Conservation (phyloP, 2,329 filamentous ascomycete genomes). For the Aspergillus glaucus region DNA sequence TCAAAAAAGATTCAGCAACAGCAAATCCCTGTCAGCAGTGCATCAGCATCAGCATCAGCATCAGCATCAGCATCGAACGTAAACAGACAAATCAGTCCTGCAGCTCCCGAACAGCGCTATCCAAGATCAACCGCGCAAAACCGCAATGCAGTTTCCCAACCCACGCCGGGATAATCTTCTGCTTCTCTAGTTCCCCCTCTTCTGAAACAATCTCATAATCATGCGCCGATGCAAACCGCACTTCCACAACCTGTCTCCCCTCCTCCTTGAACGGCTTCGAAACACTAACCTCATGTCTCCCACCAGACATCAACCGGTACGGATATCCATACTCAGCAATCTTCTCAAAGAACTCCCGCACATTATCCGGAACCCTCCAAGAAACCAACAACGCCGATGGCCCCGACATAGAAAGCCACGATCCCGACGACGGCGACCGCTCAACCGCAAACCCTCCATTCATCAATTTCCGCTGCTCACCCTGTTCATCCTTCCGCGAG, state of each 20-base stretch:
- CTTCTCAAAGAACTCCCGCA: constrained; percentile 19
- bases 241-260: constrained; percentile 15
- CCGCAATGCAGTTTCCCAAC: constrained; percentile 16
- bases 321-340: constrained; percentile 24
- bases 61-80: no score
- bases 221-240: constrained; percentile 22
- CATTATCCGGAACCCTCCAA: constrained; percentile 13
- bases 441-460: constrained; percentile 16
- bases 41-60: no score
- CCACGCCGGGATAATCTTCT: constrained; percentile 22
- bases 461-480: constrained; percentile 10
- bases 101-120: constrained; percentile 17
- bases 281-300: constrained; percentile 22
- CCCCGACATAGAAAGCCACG: neutral
- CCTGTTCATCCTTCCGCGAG: neutral
- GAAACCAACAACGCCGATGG: constrained; percentile 14
- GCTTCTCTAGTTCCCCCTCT: constrained; percentile 11
- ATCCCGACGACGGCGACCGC: constrained; percentile 1
- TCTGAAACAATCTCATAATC: constrained; percentile 18
- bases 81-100: neutral
- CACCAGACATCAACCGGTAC: constrained; percentile 20
- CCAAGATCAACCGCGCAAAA: constrained; percentile 21
- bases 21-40: no score
- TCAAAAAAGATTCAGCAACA: neutral
- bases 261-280: constrained; percentile 15